Base-by-base conservation (phyloP, 257 asterid species). In the Solanum pinnatisectum region DNA sequence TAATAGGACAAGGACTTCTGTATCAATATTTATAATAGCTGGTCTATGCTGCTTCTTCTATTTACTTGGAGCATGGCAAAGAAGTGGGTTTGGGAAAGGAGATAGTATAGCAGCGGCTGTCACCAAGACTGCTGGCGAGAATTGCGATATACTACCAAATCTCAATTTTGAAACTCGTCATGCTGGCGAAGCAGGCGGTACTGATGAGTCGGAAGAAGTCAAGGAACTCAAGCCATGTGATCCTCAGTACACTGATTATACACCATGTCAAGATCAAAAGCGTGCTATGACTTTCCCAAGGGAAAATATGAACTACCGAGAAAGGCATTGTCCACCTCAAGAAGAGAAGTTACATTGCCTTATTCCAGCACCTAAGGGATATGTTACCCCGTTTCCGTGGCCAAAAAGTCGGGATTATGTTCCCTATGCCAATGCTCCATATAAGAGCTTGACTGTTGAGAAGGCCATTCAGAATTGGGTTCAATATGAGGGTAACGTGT, bases 381-480 rank as follows among this genome's bases (percentile, higher is more conserved):
- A 97, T 46, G 98, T 95, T 40, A 97, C 98, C 76, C 99, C 98
- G 1, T 97, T 97, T 89, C 92, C 94, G 16, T 95, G 99, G 99
- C 99, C 99, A 16, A 97, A 95, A 88, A 97, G 98, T 84, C 98
- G 98, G 65, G 99, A 97, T 88, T 97, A 95, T 89, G 99, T 96
- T 84, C 99, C 99, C 25, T 96, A 92, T 90, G 98, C 99, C 68
- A 97, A 97, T 92, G 98, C 99, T 74, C 99, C 99, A 1, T 97
- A 97, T 87, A 97, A 97, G 90, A 95, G 98, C 91, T 92, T 97
- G 96, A 97, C 99, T 1, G 98, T 97, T 20, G 98, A 97, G 94
- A 96, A 95, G 90, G 98, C 99, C 85, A 97, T 97, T 89, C 98
- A 97, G 92, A 97, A 95, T 87, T 97, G 99, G 99, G 94, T 95